Base-by-base conservation (phyloP, 1,284 basidiomycete species). In the Exobasidium cylindrosporum region DNA sequence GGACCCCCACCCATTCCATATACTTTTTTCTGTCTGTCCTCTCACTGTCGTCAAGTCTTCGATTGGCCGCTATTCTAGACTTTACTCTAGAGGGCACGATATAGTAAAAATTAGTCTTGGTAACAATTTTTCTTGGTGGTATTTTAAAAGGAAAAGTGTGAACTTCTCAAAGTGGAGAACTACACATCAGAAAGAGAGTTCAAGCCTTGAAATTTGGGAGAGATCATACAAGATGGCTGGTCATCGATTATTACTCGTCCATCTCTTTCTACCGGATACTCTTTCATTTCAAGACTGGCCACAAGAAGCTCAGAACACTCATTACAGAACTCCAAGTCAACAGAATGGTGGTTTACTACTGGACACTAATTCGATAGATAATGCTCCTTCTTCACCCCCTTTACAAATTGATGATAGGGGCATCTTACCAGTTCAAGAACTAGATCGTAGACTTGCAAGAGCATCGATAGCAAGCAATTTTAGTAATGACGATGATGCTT, bases 161-260 rank as follows among this genome's bases (percentile, higher is more conserved):
- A n/a, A n/a, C n/a, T n/a, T n/a, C n/a, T n/a, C n/a, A n/a, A n/a
- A n/a, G n/a, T n/a, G n/a, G n/a, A n/a, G n/a, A n/a, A n/a, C n/a
- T n/a, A n/a, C n/a, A n/a, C n/a, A n/a, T n/a, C n/a, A n/a, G n/a
- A n/a, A n/a, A n/a, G n/a, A n/a, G n/a, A n/a, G n/a, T n/a, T n/a
- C n/a, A n/a, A n/a, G n/a, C n/a, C n/a, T n/a, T n/a, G n/a, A n/a
- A n/a, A n/a, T n/a, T n/a, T n/a, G n/a, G n/a, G 47, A 3, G 3
- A 24, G 26, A 50, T 24, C 4, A 13, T 13, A 2, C 17, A 50
- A 28, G 47, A 55, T 55, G 53, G 53, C 53, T 14, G 67, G 72
- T 43, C 69, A 72, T 61, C 74, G 76, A 46, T 70, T 78, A 52
- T 69, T 78, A 49, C 74, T 78, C 60, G 76, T 71, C 24, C 71